Evolutionary conservation across 2,329 filamentous ascomycete genomes (phyloP), one percentile per base, ranked within the genome.

Genomic region (Trichoderma koningii): DNA sequence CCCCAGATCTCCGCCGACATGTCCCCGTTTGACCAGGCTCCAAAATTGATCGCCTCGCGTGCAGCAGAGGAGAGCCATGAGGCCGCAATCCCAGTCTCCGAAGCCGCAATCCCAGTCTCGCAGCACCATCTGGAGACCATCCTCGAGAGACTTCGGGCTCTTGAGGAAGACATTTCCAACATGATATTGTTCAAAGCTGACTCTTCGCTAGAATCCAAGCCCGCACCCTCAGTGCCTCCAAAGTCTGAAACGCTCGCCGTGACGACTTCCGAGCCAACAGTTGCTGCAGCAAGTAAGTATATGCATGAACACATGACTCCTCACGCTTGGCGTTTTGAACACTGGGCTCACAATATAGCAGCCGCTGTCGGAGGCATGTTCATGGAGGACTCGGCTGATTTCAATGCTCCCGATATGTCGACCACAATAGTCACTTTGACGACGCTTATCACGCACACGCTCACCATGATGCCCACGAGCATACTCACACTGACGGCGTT

Each of bases 151-250:
- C 70, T 76, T 53, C 68, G 71, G 42, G 62, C 45, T 2, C 68
- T 76, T 1, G 69, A 75, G 61, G 64, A 69, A 19, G 70, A 76
- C 66, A 72, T 76, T 17, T 62, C 66, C 23, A 66, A 47, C 19
- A 67, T 76, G 69, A 53, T 77, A 14, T 64, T 70, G 21, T 63
- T 57, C 28, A 45, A n/a, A 26, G 19, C 52, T 55, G 23, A 64
- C 19, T 47, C 45, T 50, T 42, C 47, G 41, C 17, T 42, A 59
- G 17, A 44, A 9, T 63, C 56, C 23, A 47, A 47, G 9, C 28
- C 30, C 26, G 34, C n/a, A 15, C 5, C 23, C 23, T 21, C 30
- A 17, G 26, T 26, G n/a, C 34, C 59, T 9, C 3, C 30, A 5
- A 62, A 53, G 19, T 4, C 48, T 5, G 38, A 52, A 38, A 62